Conservation (phyloP, 768 basidiomycete species). For the Boletus speciosus region DNA sequence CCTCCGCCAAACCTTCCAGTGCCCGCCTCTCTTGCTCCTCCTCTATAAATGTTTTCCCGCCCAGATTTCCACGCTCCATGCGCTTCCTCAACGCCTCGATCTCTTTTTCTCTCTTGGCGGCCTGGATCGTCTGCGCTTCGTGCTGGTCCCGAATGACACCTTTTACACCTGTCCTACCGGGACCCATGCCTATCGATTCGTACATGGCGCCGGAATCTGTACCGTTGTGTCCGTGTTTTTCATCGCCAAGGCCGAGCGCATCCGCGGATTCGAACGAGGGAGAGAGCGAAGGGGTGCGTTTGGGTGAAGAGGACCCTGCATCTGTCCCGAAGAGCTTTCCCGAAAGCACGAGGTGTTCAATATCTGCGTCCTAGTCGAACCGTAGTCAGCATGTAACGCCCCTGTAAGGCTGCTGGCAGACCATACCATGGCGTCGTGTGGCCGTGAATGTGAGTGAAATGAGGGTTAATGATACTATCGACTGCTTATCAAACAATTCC, state of each 20-base stretch:
- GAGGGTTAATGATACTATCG: background rate
- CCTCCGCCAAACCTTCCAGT: constrained; percentile 43
- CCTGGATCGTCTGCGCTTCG: constrained; percentile 58
- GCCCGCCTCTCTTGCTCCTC: constrained; percentile 60
- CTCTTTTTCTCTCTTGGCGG: constrained; percentile 51
- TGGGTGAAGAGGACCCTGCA: constrained; percentile 58
- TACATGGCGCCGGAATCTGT: constrained; percentile 28
- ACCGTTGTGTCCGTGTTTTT: constrained; percentile 44
- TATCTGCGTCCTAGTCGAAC: constrained; percentile 38
- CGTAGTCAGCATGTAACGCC: background rate
- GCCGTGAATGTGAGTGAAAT: background rate
- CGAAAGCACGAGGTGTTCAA: constrained; percentile 73
- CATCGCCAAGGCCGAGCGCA: constrained; percentile 45
- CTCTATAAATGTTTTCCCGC: constrained; percentile 72
- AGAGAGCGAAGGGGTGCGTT: constrained; percentile 55
- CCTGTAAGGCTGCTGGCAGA: background rate
- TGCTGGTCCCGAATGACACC: constrained; percentile 81
- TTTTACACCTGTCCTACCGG: constrained; percentile 84
- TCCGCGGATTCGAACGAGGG: constrained; percentile 22
- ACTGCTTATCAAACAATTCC: constrained; percentile 18
- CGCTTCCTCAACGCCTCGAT: constrained; percentile 48
- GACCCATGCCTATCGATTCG: constrained; percentile 80
- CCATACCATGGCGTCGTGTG: constrained; percentile 15
- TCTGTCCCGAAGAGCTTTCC: constrained; percentile 66
- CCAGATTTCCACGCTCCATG: constrained; percentile 65